A percentile compares a stretch with the other conserved stretches of the same genome.
Conservation (phyloP, 2,329 filamentous ascomycete genomes). For the Amauroascus niger region DNA sequence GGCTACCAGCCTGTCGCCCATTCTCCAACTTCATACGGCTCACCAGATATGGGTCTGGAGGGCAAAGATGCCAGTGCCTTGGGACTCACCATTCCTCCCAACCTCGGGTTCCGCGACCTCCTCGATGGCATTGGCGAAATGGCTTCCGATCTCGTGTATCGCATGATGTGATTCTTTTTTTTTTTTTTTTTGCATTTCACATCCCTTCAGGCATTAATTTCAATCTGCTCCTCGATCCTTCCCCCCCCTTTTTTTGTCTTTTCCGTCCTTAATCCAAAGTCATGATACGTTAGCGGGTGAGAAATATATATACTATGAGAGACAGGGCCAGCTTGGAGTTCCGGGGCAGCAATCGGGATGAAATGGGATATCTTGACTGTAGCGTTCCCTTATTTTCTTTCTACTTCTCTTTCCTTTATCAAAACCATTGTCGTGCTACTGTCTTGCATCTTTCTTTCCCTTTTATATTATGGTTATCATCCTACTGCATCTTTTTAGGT, state of each 20-base stretch:
- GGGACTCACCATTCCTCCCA: constrained; percentile 9
- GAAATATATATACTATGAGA: not conserved
- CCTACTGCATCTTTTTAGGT: not conserved
- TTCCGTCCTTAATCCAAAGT: not conserved
- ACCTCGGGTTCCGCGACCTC: constrained; percentile 29
- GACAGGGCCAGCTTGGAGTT: not conserved
- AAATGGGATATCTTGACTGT: not conserved
- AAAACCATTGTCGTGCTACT: not conserved
- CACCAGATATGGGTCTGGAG: not conserved
- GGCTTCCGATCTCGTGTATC: constrained; percentile 35
- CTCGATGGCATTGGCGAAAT: constrained; percentile 32
- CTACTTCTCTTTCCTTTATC: not conserved
- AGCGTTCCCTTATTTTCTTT: not conserved
- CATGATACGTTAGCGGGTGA: not conserved
- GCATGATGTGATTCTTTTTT: constrained; percentile 29
- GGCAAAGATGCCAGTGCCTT: constrained; percentile 16
- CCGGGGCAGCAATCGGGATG: too few relatives aligned
- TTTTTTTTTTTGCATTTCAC: not conserved
- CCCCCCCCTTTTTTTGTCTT: not conserved
- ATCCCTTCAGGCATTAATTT: constrained; percentile 1
- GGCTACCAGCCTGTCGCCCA: constrained; percentile 21
- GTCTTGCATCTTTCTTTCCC: not conserved
- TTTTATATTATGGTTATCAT: not conserved
- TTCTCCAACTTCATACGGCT: constrained; percentile 5
- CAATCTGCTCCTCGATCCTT: not conserved